Evolutionary conservation across 768 basidiomycete species (phyloP), one percentile per base, ranked within the genome.

Genomic region (Xerocomus brunneocitrinus): DNA sequence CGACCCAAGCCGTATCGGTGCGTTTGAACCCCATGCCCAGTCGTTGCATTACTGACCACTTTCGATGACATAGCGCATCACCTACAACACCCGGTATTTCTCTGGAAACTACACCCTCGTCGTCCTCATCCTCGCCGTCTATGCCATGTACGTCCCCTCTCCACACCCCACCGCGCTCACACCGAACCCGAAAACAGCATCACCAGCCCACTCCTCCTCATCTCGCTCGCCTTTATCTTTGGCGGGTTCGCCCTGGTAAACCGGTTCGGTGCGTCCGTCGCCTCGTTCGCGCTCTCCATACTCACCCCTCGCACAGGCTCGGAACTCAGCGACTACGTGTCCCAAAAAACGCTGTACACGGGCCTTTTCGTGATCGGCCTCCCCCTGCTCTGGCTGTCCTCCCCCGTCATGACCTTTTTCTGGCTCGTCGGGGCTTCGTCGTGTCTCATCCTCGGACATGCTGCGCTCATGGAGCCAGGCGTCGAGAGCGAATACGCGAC

Each of bases 81-180:
- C 91, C 24, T 93, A 95, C 76, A 95, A 95, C 74, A 93, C 92
- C 38, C 85, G 89, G 46, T 91, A 90, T 67, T 91, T 90, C 72
- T 91, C 89, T 53, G 86, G 91, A 50, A 98, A 98, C 72, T 98
- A 98, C 73, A 79, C 85, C 43, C 70, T 92, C 65, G 80, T 95
- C 62, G 74, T 93, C 16, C 81, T 80, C 54, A 68, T 82, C 44
- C 79, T 95, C 54, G 89, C 83, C n/a, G 80, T 94, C 49, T 95
- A 95, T 69, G 89, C 91, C 3, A 59, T 93, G 91, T 95, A 69
- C 67, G 83, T 74, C 39, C 8, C 46, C 39, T 4, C 16, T 24
- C 41, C 22, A 3, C 19, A 19, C 24, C 24, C n/a, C 8, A 7
- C 13, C 19, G 25, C 8, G 19, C 19, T 50, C 42, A 32, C 40